phyloP scores from a whole-genome alignment of 2,329 filamentous ascomycete species.

The Phyllosticta capitalensis region DNA sequence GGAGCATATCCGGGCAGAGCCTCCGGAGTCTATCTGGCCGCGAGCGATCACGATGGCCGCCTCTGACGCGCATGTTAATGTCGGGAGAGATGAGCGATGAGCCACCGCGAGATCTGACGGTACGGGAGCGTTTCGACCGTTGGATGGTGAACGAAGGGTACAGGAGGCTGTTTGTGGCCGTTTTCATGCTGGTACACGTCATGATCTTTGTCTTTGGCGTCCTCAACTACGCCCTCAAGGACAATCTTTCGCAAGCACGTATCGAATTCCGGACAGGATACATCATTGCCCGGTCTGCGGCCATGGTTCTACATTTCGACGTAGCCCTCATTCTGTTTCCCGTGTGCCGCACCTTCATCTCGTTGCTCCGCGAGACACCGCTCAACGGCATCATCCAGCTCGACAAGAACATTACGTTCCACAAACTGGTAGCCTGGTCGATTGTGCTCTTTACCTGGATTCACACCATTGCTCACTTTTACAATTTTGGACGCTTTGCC shows the following conservation, averaged over 20 bases:
- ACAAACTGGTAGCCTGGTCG: slow-evolving; percentile 76
- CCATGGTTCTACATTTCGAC: slow-evolving; percentile 71
- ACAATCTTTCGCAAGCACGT: slow-evolving; percentile 38
- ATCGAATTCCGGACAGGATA: slow-evolving; percentile 66
- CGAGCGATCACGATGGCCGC: slow-evolving; percentile 73
- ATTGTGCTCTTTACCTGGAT: slow-evolving; percentile 85
- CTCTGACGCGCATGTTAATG: slow-evolving; percentile 71
- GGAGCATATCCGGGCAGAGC: slow-evolving; percentile 12
- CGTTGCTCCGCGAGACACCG: slow-evolving; percentile 67
- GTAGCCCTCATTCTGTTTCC: slow-evolving; percentile 71
- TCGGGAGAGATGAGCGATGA: slow-evolving; percentile 75
- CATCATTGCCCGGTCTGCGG: slow-evolving; percentile 65
- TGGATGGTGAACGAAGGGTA: slow-evolving; percentile 91
- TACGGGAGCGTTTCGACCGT: slow-evolving; percentile 64
- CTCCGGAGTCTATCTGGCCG: slow-evolving; percentile 26
- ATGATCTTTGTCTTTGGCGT: slow-evolving; percentile 74
- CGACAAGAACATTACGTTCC: slow-evolving; percentile 83
- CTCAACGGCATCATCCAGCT: slow-evolving; percentile 81
- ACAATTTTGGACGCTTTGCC: slow-evolving; percentile 71
- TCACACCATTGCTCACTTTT: slow-evolving; percentile 79
- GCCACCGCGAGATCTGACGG: slow-evolving; percentile 56
- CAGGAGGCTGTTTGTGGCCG: slow-evolving; percentile 68
- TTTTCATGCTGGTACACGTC: slow-evolving; percentile 63
- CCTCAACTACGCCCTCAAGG: slow-evolving; percentile 66
- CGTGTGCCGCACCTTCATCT: slow-evolving; percentile 77